These are phyloP conservation scores for Cladorrhinum sp. DNA, from an alignment of 2,329 filamentous ascomycete species.

Conservation along the genomic window DNA sequence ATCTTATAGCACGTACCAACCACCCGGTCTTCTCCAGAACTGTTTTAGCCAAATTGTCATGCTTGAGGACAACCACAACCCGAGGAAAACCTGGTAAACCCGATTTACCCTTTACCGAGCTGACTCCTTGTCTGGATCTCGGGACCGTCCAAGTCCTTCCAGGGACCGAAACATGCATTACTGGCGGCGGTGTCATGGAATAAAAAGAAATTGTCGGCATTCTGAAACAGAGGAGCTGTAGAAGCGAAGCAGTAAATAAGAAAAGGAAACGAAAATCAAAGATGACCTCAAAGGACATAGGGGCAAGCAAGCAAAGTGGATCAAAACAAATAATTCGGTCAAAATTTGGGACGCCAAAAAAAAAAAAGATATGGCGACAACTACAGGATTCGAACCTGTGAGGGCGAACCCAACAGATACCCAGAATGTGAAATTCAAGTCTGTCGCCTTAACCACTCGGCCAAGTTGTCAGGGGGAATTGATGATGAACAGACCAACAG, in stretches of 20 bases:
- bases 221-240: too few species aligned
- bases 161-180: neutral
- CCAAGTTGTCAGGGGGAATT: neutral
- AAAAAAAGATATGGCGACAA: conserved; percentile 3
- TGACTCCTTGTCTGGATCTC: neutral
- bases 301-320: neutral
- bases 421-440: conserved; percentile 9
- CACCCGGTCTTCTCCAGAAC: neutral
- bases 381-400: conserved; percentile 10
- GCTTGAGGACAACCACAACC: neutral
- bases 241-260: neutral
- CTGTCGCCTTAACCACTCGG: conserved; percentile 11
- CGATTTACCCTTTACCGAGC: neutral
- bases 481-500: too few species aligned
- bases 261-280: neutral
- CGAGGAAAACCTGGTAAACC: neutral
- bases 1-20: too few species aligned
- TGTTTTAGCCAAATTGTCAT: conserved; percentile 1
- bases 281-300: neutral
- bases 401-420: conserved; percentile 9
- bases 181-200: too few species aligned
- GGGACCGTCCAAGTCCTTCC: neutral
- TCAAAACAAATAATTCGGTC: neutral
- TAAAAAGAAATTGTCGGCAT: too few species aligned
- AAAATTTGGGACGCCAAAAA: neutral